phyloP scores from a whole-genome alignment of 768 basidiomycete species.

The Sistotremastrum suecicum region DNA sequence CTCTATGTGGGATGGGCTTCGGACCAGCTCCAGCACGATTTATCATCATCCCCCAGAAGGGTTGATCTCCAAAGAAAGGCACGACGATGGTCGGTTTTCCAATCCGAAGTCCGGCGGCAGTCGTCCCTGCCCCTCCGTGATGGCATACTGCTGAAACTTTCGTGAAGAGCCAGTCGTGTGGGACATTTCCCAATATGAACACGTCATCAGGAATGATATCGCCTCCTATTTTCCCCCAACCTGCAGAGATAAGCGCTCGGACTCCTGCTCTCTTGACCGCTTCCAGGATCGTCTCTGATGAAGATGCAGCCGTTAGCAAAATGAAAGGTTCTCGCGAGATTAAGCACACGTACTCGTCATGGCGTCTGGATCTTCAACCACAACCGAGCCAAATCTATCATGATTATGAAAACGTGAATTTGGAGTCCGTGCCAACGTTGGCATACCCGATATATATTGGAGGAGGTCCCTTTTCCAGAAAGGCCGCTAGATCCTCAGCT shows the following conservation, averaged over 20 bases:
- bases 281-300: slow-evolving; percentile 39
- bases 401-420: not conserved
- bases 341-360: slow-evolving; percentile 31
- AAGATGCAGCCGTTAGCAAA: not conserved
- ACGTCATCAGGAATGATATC: slow-evolving; percentile 34
- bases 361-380: slow-evolving; percentile 36
- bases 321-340: not conserved
- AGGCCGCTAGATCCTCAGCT: slow-evolving; percentile 28
- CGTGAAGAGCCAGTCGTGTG: slow-evolving; percentile 58
- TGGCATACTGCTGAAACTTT: slow-evolving; percentile 47
- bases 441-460: slow-evolving; percentile 47
- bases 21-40: slow-evolving; percentile 48
- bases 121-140: slow-evolving; percentile 56
- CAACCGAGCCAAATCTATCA: slow-evolving; percentile 44
- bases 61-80: slow-evolving; percentile 57
- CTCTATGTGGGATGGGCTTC: slow-evolving; percentile 39
- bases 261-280: slow-evolving; percentile 41
- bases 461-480: slow-evolving; percentile 32
- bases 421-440: not conserved
- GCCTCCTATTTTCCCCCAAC: slow-evolving; percentile 52
- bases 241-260: slow-evolving; percentile 47
- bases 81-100: slow-evolving; percentile 48
- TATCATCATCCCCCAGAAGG: slow-evolving; percentile 50
- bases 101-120: slow-evolving; percentile 44
- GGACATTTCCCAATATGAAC: slow-evolving; percentile 51